phyloP scores from a whole-genome alignment of 192 early-diverging fungal genomes.

The Neocallimastix lanati region DNA sequence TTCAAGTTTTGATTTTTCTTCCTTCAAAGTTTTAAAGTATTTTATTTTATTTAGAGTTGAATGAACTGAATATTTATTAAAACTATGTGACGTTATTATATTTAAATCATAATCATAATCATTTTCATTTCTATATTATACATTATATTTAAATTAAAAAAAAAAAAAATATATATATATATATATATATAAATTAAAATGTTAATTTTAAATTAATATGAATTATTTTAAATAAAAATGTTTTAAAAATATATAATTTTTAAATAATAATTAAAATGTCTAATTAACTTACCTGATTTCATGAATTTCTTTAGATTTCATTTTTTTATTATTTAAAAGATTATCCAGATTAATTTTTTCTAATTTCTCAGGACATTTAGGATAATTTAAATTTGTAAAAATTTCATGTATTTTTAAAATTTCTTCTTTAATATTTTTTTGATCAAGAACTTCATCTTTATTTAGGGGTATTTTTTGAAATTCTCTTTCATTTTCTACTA shows the following conservation, averaged over 20 bases:
- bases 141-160: no score
- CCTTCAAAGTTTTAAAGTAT: background rate
- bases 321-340: background rate
- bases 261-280: no score
- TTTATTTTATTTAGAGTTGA: background rate
- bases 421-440: background rate
- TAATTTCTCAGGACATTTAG: background rate
- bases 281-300: background rate
- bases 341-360: background rate
- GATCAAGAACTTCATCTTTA: background rate
- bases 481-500: background rate
- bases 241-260: no score
- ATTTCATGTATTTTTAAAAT: background rate
- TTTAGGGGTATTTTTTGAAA: background rate
- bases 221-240: no score
- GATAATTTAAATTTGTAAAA: background rate
- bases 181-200: no score
- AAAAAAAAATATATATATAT: no score
- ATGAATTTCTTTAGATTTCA: background rate
- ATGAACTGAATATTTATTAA: background rate
- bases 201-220: no score
- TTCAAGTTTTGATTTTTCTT: background rate
- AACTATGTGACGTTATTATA: background rate
- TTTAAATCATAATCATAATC: background rate
- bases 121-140: background rate